Evolutionary conservation across 441 rosid species (phyloP).

Genomic region (Melianthus villosus): DNA sequence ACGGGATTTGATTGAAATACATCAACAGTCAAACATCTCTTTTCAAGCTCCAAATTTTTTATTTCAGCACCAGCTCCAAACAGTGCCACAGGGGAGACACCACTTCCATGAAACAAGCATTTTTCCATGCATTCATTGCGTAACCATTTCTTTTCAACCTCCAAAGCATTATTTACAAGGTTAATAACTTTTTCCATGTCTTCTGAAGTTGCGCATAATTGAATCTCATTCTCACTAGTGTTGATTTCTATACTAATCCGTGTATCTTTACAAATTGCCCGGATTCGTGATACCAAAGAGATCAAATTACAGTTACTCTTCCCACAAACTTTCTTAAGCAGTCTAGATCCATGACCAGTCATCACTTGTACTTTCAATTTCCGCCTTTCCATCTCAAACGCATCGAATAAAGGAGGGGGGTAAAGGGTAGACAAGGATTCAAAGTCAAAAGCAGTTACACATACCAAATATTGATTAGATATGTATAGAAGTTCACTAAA

Average conservation of each 20-base stretch:
- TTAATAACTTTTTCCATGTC: conserved; percentile 36
- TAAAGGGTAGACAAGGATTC: conserved; percentile 35
- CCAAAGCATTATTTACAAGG: conserved; percentile 37
- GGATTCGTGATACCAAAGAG: conserved; percentile 38
- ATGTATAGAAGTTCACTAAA: conserved; percentile 58
- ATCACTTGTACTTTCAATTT: conserved; percentile 42
- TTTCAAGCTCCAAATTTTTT: conserved; percentile 71
- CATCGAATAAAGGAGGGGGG: conserved; percentile 61
- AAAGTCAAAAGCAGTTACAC: conserved; percentile 72
- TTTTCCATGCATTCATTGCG: conserved; percentile 63
- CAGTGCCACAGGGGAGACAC: conserved; percentile 42
- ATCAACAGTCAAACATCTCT: conserved; percentile 54
- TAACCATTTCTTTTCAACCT: conserved; percentile 44
- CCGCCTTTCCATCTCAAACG: conserved; percentile 25
- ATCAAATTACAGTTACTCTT: conserved; percentile 33
- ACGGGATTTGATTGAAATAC: conserved; percentile 30
- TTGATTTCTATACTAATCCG: conserved; percentile 42
- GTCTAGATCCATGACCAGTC: conserved; percentile 39
- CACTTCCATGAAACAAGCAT: conserved; percentile 35
- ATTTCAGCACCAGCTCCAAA: conserved; percentile 88
- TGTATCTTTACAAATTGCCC: conserved; percentile 35
- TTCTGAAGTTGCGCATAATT: conserved; percentile 30
- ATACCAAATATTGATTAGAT: conserved; percentile 54
- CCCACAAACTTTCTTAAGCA: conserved; percentile 63
- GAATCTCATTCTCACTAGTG: conserved; percentile 46